Evolutionary conservation across 1,284 basidiomycete genomes (phyloP), one percentile per base, ranked within the genome.

Genomic region (Taiwanofungus camphoratus): DNA sequence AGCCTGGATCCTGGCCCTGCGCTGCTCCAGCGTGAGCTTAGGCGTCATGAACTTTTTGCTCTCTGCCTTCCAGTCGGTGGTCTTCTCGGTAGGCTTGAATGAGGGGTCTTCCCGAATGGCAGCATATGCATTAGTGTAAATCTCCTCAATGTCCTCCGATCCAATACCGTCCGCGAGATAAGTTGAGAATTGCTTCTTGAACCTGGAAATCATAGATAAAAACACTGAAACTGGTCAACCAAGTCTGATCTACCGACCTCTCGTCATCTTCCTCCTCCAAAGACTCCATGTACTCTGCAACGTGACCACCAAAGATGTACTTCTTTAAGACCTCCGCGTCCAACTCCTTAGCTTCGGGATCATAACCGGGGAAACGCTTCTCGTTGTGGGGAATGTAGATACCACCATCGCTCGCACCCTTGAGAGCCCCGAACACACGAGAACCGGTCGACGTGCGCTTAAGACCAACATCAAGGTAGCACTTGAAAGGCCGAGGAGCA

Each of bases 251-350:
- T 12, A 63, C 76, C 51, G 55, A 80, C 79, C 93, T 79, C 73
- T 98, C 95, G 63, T 98, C 96, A 66, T 99, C 96, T 74, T 99
- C 96, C 79, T 99, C 96, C 74, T 99, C 96, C 48, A 99, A 76
- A 40, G 84, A 88, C 74, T 99, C 92, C 96, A 99, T 99, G 79
- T 98, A 99, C 71, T 99, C 96, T 50, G 96, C 92, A 49, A 99
- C 86, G 68, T 99, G 94, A 44, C 94, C 94, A 67, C 93, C 95
- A 62, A 81, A 92, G 68, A 99, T 99, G 77, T 99, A 99, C 73
- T 93, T 94, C 68, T 95, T 92, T 59, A 99, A 76, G 37, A 88
- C 82, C 67, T 99, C 96, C 43, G 89, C 84, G 58, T 99, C 94
- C 53, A 99, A 79, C 68, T 87, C 74, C 79, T 99, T 99, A 67